phyloP scores from a whole-genome alignment of 805 yeast genomes.

The Starmerella powellii region DNA sequence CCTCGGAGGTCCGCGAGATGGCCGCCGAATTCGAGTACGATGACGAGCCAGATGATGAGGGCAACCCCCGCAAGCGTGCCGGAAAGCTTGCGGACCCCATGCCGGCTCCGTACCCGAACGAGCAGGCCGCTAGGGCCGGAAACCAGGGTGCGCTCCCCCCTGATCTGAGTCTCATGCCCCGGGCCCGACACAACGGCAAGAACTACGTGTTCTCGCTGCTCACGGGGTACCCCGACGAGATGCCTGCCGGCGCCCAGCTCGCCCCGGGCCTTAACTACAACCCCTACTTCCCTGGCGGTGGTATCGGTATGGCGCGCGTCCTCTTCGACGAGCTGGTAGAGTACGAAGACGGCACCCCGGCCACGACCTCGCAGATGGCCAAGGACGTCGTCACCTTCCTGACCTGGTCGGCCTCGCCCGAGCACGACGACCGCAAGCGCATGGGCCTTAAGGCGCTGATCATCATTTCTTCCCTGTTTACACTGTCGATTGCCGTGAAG shows the following conservation, averaged over 20 bases:
- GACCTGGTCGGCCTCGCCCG: slow-evolving; percentile 98
- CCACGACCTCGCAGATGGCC: slow-evolving; percentile 98
- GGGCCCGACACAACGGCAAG: slow-evolving; percentile 97
- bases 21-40: slow-evolving; percentile 96
- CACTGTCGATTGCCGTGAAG: slow-evolving; percentile 81
- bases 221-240: slow-evolving; percentile 98
- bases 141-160: slow-evolving; percentile 99
- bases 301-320: slow-evolving; percentile 98
- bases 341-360: slow-evolving; percentile 98
- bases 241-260: slow-evolving; percentile 91
- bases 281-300: slow-evolving; percentile 99
- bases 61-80: slow-evolving; percentile 93
- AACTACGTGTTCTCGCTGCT: slow-evolving; percentile 90
- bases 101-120: slow-evolving; percentile 93
- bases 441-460: slow-evolving; percentile 87
- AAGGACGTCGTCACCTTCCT: slow-evolving; percentile 93
- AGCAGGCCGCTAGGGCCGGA: slow-evolving; percentile 98
- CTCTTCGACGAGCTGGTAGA: slow-evolving; percentile 94
- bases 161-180: slow-evolving; percentile 89
- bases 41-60: slow-evolving; percentile 92
- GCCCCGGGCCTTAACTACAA: slow-evolving; percentile 95
- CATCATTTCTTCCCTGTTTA: slow-evolving; percentile 64
- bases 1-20: slow-evolving; percentile 80
- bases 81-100: slow-evolving; percentile 94
- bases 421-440: slow-evolving; percentile 95